Conservation (phyloP, 148 eudicot genomes). For the Cornus florida region DNA sequence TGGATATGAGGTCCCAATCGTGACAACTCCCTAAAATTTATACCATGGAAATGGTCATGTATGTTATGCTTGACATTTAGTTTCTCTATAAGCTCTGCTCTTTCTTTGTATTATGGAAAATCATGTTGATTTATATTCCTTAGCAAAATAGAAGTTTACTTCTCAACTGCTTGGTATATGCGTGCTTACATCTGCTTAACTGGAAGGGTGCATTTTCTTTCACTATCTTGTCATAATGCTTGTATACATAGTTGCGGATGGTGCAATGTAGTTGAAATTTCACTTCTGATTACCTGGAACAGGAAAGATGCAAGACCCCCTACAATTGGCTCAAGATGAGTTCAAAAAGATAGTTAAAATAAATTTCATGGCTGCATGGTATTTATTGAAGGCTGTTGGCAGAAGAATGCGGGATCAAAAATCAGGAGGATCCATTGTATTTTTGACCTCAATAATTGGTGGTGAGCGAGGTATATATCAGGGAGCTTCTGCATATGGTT, state of each 20-base stretch:
- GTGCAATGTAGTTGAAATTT: not conserved
- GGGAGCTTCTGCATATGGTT: slow-evolving; percentile 90
- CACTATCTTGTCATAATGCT: not conserved
- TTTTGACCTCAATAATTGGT: slow-evolving; percentile 75
- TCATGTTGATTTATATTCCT: too few relatives aligned
- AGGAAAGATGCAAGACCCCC: slow-evolving; percentile 84
- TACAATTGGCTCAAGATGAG: slow-evolving; percentile 58
- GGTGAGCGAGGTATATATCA: slow-evolving; percentile 88
- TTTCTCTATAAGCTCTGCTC: too few relatives aligned
- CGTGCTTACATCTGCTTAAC: not conserved
- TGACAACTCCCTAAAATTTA: not conserved
- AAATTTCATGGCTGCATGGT: slow-evolving; percentile 85
- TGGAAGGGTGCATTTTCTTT: not conserved
- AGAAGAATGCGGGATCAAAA: slow-evolving; percentile 75
- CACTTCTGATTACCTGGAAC: slow-evolving; percentile 21
- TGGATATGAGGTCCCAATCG: not conserved
- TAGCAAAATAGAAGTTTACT: too few relatives aligned
- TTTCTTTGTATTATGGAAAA: too few relatives aligned
- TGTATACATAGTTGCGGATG: not conserved
- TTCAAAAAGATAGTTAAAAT: slow-evolving; percentile 68
- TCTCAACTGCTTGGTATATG: not conserved
- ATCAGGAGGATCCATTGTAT: slow-evolving; percentile 80
- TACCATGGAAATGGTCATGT: not conserved
- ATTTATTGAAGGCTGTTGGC: slow-evolving; percentile 70
- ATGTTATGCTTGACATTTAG: too few relatives aligned